Base-by-base conservation (phyloP, 2,329 filamentous ascomycete species). In the Myriosclerotinia curreyana region DNA sequence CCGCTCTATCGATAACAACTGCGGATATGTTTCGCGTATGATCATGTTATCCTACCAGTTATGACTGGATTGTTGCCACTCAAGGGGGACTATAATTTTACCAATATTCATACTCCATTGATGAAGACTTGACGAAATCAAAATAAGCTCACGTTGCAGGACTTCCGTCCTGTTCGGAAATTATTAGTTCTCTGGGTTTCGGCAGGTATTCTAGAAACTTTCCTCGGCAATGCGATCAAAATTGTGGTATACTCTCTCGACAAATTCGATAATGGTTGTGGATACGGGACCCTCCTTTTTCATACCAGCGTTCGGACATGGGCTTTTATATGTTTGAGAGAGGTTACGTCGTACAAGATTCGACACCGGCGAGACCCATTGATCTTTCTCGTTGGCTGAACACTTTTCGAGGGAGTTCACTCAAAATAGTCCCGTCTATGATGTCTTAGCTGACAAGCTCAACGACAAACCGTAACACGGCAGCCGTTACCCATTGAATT, bases 131-230 rank as follows among this genome's bases (percentile, higher is more conserved):
- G 15, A 2, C 2, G 34, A 46, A 8, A 9, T n/a, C 7, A 34
- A 28, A 34, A 38, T 38, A 53, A 22, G n/a, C 20, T 22, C n/a
- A 53, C 38, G 51, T 36, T 40, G 34, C 34, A 53, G 28, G 28
- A 31, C 28, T 3, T 31, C 28, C 6, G 28, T 31, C 28, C 28
- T 31, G 28, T 31, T 31, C 28, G 28, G 28, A 91, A 90, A 75
- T 80, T 85, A 46, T 79, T 90, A 56, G 96, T 96, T 76, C 86
- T 88, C 73, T 91, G 86, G 80, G 77, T 93, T 28, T 88, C 89
- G 49, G 81, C 86, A 34, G 81, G 82, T n/a, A 79, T 92, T 22
- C 82, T 93, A 59, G 74, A 89, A 68, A 90, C 89, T 44, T 92
- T 96, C 72, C 77, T 92, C 62, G 89, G 81, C 67, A 92, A 92